Evolutionary conservation across 306 rosid genomes (phyloP).

Genomic region (Quercus mongolica): DNA sequence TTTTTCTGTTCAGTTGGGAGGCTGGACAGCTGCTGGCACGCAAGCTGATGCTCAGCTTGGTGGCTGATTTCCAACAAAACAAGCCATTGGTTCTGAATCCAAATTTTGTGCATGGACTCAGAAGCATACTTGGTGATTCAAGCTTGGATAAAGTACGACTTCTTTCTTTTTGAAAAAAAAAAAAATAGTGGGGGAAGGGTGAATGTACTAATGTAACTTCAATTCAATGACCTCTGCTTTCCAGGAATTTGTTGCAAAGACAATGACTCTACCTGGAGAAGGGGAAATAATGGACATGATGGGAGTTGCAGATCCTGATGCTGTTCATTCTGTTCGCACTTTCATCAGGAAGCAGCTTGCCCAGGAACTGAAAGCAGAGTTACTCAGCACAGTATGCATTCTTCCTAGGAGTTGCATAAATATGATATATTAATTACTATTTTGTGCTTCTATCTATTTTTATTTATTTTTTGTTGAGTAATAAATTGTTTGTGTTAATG

Average conservation of each 20-base stretch:
- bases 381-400: slow-evolving; percentile 59
- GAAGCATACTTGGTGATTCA: slow-evolving; percentile 57
- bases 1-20: slow-evolving; percentile 74
- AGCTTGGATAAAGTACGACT: slow-evolving; percentile 81
- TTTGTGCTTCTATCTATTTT: slow-evolving; percentile 8
- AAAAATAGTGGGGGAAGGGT: neutral
- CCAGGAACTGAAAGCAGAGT: slow-evolving; percentile 64
- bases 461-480: neutral
- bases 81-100: slow-evolving; percentile 72
- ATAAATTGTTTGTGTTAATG: neutral
- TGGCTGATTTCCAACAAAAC: slow-evolving; percentile 74
- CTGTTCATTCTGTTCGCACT: slow-evolving; percentile 81
- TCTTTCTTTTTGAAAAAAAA: neutral
- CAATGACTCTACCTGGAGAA: slow-evolving; percentile 94
- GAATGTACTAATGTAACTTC: slow-evolving; percentile 9
- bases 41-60: slow-evolving; percentile 82
- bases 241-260: slow-evolving; percentile 92
- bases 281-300: slow-evolving; percentile 99
- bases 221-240: slow-evolving; percentile 17
- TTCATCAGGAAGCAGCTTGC: slow-evolving; percentile 93
- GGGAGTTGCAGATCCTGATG: slow-evolving; percentile 97
- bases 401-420: slow-evolving; percentile 17
- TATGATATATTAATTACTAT: slow-evolving; percentile 16
- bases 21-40: slow-evolving; percentile 94
- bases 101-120: slow-evolving; percentile 73